Conservation (phyloP, 2,329 filamentous ascomycete species). For the Cladophialophora carrionii region DNA sequence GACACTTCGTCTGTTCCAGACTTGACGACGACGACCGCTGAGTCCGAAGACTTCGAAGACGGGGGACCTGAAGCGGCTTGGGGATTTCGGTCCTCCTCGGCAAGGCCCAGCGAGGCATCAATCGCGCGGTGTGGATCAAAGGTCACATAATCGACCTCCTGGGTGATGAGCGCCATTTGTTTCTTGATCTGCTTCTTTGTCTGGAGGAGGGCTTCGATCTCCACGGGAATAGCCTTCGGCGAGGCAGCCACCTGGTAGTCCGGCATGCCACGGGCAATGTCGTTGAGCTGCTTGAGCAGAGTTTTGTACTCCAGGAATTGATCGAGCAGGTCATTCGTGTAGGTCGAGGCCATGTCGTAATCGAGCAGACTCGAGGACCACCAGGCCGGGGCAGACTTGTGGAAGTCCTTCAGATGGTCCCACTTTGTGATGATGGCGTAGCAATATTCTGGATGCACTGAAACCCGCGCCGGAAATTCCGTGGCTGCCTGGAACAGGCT, state of each 20-base stretch:
- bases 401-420: background rate
- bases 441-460: background rate
- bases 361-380: background rate
- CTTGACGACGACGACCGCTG: background rate
- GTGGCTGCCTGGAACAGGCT: background rate
- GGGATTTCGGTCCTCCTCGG: background rate
- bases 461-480: background rate
- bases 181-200: conserved; percentile 1
- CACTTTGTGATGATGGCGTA: background rate
- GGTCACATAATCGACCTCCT: background rate
- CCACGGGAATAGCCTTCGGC: background rate
- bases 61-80: background rate
- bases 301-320: conserved; percentile 1
- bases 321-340: background rate
- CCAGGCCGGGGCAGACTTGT: background rate
- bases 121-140: background rate
- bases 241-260: background rate
- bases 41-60: background rate
- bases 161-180: background rate
- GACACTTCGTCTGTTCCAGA: background rate
- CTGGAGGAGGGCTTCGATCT: background rate
- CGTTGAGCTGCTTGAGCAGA: background rate
- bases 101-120: background rate
- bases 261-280: background rate
- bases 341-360: background rate